These are phyloP conservation scores for Lepidium didymum DNA, from an alignment of 345 rosid genomes.

Conservation along the genomic window DNA sequence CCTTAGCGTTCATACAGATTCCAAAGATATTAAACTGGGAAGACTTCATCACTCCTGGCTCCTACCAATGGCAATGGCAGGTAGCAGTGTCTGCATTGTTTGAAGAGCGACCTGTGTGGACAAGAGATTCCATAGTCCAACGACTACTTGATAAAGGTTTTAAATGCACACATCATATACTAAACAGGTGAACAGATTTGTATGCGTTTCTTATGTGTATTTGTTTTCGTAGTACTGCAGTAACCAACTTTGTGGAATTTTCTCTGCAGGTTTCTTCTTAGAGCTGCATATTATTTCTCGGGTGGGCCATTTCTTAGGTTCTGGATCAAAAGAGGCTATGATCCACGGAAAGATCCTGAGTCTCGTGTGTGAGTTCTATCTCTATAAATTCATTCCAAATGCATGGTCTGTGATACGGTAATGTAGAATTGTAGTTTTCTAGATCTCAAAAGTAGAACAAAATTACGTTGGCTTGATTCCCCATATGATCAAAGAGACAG, in stretches of 20 bases:
- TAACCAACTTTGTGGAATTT: not conserved
- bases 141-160: conserved; percentile 61
- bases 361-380: conserved; percentile 71
- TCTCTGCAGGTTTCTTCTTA: conserved; percentile 62
- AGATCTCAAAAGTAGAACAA: not conserved
- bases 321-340: conserved; percentile 97
- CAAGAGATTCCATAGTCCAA: conserved; percentile 61
- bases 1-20: conserved; percentile 73
- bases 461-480: not conserved
- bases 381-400: not conserved
- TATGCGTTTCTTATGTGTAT: not conserved
- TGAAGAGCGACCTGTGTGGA: conserved; percentile 89
- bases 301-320: conserved; percentile 84
- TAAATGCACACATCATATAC: conserved; percentile 44
- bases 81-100: conserved; percentile 68
- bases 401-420: not conserved
- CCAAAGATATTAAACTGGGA: conserved; percentile 80
- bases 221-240: not conserved
- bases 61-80: conserved; percentile 74
- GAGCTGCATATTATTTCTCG: conserved; percentile 86
- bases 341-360: conserved; percentile 94
- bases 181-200: conserved; percentile 51
- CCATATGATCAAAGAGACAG: not conserved
- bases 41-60: conserved; percentile 38
- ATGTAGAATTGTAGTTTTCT: not conserved